Conservation (phyloP, 2,329 filamentous ascomycete genomes). For the Ophiostoma piceae region DNA sequence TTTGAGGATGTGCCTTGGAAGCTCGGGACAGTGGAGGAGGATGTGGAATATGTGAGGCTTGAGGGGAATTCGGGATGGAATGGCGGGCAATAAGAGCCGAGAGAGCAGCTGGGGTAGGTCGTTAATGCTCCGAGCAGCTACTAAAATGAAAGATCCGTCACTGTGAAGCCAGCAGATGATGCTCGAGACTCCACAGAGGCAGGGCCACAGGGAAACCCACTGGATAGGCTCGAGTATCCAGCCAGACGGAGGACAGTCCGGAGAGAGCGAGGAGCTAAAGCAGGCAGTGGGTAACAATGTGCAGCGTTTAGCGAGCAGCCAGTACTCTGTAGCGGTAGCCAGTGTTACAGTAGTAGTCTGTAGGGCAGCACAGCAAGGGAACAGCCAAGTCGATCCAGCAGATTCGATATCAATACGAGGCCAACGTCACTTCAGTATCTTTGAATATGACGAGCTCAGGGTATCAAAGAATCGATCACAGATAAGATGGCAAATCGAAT, state of each 20-base stretch:
- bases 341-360: too few relatives aligned
- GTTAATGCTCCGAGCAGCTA: background rate
- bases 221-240: background rate
- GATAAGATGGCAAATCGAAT: background rate
- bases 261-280: constrained; percentile 1
- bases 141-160: background rate
- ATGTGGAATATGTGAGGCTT: background rate
- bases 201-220: background rate
- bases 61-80: background rate
- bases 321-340: background rate
- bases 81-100: background rate
- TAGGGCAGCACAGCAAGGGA: too few relatives aligned
- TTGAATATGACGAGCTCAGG: background rate
- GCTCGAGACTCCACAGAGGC: background rate
- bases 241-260: background rate
- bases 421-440: background rate
- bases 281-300: background rate
- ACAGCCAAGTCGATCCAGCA: too few relatives aligned
- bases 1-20: constrained; percentile 8
- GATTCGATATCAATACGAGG: too few relatives aligned
- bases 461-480: background rate
- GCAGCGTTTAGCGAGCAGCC: background rate
- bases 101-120: background rate
- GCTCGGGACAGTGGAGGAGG: background rate
- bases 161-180: background rate